phyloP scores from a whole-genome alignment of 805 yeast species.

The Saturnispora besseyi region DNA sequence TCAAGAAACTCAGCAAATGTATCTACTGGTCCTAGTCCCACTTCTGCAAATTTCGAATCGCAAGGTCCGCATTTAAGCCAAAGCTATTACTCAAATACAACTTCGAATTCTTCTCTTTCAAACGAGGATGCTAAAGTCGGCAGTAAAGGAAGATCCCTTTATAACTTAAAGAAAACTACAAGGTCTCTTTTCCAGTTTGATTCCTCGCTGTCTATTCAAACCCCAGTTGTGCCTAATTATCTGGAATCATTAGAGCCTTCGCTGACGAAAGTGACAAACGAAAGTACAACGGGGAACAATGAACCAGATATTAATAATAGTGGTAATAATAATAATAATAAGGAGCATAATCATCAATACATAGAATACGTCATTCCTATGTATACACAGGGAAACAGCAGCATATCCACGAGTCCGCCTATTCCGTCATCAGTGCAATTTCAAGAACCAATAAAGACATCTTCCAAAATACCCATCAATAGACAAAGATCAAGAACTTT shows the following conservation, averaged over 20 bases:
- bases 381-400: background rate
- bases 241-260: background rate
- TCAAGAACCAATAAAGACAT: background rate
- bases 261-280: background rate
- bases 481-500: constrained; percentile 29
- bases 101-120: constrained; percentile 10
- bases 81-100: background rate
- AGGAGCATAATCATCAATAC: background rate
- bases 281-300: background rate
- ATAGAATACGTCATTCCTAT: background rate
- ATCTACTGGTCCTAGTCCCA: background rate
- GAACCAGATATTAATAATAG: background rate
- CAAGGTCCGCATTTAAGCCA: background rate
- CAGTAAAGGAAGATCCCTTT: constrained; percentile 10
- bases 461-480: background rate
- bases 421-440: background rate
- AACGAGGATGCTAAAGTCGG: constrained; percentile 9
- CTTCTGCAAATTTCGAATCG: background rate
- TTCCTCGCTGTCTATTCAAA: constrained; percentile 1
- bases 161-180: constrained; percentile 11
- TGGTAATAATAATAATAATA: no score
- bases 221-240: background rate
- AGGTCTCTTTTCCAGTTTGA: constrained; percentile 12
- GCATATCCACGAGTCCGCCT: background rate
- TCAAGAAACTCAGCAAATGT: background rate